Conservation (phyloP, 192 early-diverging fungal genomes). For the Phycomyces nitens region DNA sequence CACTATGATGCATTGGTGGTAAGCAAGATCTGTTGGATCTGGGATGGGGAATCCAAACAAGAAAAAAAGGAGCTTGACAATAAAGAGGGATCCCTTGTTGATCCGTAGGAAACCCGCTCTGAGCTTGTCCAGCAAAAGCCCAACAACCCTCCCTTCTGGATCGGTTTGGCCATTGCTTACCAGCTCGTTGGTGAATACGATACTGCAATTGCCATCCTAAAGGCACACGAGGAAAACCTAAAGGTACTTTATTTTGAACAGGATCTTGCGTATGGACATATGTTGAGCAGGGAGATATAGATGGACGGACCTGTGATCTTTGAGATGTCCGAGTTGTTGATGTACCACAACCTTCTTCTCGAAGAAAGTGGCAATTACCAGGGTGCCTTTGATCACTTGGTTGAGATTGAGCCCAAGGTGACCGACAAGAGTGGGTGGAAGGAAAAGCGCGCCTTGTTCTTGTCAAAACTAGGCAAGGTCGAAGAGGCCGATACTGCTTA, state of each 20-base stretch:
- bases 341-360: conserved; percentile 85
- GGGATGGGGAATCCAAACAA: neutral
- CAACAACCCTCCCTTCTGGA: conserved; percentile 71
- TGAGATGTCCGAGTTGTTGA: conserved; percentile 77
- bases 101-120: conserved; percentile 59
- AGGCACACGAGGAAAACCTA: conserved; percentile 63
- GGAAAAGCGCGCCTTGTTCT: conserved; percentile 69
- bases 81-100: conserved; percentile 2
- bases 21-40: conserved; percentile 9
- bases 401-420: conserved; percentile 67
- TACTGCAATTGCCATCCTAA: conserved; percentile 68
- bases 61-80: neutral
- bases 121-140: conserved; percentile 70
- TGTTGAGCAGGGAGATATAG: neutral
- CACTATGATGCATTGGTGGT: conserved; percentile 80
- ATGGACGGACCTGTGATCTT: conserved; percentile 37
- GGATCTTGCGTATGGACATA: neutral
- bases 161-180: conserved; percentile 82
- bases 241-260: conserved; percentile 43
- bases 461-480: conserved; percentile 61
- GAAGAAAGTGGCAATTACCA: conserved; percentile 81
- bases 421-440: conserved; percentile 71
- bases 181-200: conserved; percentile 77
- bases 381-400: conserved; percentile 73
- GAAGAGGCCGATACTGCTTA: conserved; percentile 77